Evolutionary conservation across 1,284 basidiomycete genomes (phyloP), one percentile per base, ranked within the genome.

Genomic region (Coniferiporia sulphurascens): DNA sequence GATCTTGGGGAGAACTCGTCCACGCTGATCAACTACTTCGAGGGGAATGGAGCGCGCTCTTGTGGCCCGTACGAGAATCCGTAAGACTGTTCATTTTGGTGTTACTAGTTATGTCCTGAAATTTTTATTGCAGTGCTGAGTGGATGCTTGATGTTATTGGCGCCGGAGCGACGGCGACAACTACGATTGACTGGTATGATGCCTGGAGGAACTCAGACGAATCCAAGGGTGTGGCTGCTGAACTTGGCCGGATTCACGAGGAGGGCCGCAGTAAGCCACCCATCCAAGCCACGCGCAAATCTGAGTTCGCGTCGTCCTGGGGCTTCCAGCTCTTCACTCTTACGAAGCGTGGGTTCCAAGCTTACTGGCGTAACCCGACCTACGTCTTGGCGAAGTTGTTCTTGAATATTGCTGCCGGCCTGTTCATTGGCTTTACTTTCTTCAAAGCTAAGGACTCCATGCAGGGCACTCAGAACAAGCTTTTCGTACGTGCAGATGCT

Each of bases 21-120:
- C 34, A 79, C 76, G 0, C 69, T 92, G 45, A 80, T 89, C 63
- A 66, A 76, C 17, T 93, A 92, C 71, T 93, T 93, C 65, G 83
- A 90, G 66, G 67, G 67, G 32, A 81, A 83, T 32, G 85, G 86
- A 21, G 83, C 79, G 3, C 71, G 70, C 1, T 54, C 66, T 15
- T 79, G 77, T 62, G 65, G 65, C 5, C 67, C 71, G 5, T 64
- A 70, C 5, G 79, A 76, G 67, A 81, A 81, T 63, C 78, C 74
- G 71, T 77, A 63, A 58, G 71, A 5, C 5, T 67, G 4, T 13
- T 13, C 12, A 21, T 32, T 27, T 21, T 21, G 34, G 1, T 17
- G 17, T 19, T 41, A 15, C 36, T 51, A 2, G 15, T 3, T 2
- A 35, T 1, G 6, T 35, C 3, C 9, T 41, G 15, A 19, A 43